Conservation (phyloP, 2,329 filamentous ascomycete species). For the Anisogramma anomala region DNA sequence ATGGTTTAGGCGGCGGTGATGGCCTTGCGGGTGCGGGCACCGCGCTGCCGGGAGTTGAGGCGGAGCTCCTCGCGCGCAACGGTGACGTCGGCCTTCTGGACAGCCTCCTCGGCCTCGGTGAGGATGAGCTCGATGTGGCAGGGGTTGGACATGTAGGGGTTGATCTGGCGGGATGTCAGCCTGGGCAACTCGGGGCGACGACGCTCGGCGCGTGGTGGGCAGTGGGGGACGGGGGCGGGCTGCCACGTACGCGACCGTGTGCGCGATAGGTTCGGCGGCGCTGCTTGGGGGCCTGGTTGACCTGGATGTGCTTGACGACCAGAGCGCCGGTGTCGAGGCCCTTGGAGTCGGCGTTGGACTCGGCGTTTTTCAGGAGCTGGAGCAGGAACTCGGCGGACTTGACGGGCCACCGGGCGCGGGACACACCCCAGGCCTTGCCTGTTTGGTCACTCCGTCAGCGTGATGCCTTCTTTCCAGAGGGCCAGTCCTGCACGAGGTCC, state of each 20-base stretch:
- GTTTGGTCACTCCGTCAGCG: slow-evolving; percentile 18
- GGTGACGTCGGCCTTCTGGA: slow-evolving; percentile 73
- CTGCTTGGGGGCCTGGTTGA: slow-evolving; percentile 99
- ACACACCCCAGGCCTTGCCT: slow-evolving; percentile 99
- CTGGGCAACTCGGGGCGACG: background rate
- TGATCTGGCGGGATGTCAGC: slow-evolving; percentile 57
- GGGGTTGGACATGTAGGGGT: slow-evolving; percentile 99
- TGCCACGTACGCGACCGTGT: slow-evolving; percentile 87
- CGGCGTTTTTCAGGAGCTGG: slow-evolving; percentile 92
- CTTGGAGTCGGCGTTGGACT: slow-evolving; percentile 95
- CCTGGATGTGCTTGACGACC: slow-evolving; percentile 99
- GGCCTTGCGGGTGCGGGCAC: slow-evolving; percentile 52
- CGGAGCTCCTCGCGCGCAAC: slow-evolving; percentile 48
- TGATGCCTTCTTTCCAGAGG: too few species aligned
- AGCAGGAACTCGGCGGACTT: slow-evolving; percentile 99
- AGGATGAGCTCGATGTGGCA: slow-evolving; percentile 99
- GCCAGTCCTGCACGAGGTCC: too few species aligned
- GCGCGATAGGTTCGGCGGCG: slow-evolving; percentile 98
- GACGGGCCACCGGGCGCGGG: slow-evolving; percentile 95
- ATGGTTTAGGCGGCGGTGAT: slow-evolving; percentile 49
- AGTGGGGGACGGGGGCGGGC: background rate
- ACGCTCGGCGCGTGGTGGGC: background rate
- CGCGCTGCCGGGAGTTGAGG: slow-evolving; percentile 88
- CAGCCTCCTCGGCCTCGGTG: slow-evolving; percentile 90
- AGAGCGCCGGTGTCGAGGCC: slow-evolving; percentile 95